phyloP scores from a whole-genome alignment of 2,329 filamentous ascomycete species.

The Penicillium sp. region DNA sequence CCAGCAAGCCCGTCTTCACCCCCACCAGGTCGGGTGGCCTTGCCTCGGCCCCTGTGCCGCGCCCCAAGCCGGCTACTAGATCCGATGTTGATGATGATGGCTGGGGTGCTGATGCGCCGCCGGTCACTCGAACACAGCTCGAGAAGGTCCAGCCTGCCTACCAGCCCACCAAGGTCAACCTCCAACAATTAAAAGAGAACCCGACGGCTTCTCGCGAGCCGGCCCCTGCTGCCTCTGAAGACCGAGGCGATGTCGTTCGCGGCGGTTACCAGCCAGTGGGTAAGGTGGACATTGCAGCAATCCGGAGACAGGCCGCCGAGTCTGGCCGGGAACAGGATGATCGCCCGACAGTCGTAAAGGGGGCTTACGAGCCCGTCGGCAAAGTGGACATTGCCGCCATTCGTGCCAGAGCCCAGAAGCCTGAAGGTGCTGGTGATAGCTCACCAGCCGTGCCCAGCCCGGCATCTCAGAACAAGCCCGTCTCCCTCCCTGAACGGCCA shows the following conservation, averaged over 20 bases:
- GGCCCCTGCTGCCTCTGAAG: constrained; percentile 45
- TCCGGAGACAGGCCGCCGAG: constrained; percentile 68
- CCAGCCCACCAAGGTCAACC: constrained; percentile 91
- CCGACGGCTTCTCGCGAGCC: constrained; percentile 52
- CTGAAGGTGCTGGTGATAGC: constrained; percentile 42
- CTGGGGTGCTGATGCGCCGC: constrained; percentile 93
- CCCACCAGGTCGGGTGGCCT: constrained; percentile 59
- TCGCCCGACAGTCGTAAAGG: constrained; percentile 78
- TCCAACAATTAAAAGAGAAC: constrained; percentile 74
- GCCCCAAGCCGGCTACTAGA: constrained; percentile 47
- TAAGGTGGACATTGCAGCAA: constrained; percentile 93
- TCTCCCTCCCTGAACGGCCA: constrained; percentile 65
- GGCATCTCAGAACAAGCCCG: constrained; percentile 47
- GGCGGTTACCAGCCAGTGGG: constrained; percentile 91
- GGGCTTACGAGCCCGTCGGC: constrained; percentile 87
- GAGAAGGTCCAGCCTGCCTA: constrained; percentile 92
- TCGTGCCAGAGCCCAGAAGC: constrained; percentile 71
- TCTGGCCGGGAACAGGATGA: constrained; percentile 58
- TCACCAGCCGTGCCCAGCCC: constrained; percentile 25
- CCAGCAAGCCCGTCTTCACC: constrained; percentile 88
- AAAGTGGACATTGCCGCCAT: constrained; percentile 98
- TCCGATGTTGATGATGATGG: constrained; percentile 72
- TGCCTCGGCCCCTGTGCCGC: constrained; percentile 58
- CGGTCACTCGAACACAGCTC: constrained; percentile 74
- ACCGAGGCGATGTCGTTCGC: constrained; percentile 61